These are phyloP conservation scores for Dothideomycetidae sp. DNA, from an alignment of 2,329 filamentous ascomycete genomes.

Conservation along the genomic window DNA sequence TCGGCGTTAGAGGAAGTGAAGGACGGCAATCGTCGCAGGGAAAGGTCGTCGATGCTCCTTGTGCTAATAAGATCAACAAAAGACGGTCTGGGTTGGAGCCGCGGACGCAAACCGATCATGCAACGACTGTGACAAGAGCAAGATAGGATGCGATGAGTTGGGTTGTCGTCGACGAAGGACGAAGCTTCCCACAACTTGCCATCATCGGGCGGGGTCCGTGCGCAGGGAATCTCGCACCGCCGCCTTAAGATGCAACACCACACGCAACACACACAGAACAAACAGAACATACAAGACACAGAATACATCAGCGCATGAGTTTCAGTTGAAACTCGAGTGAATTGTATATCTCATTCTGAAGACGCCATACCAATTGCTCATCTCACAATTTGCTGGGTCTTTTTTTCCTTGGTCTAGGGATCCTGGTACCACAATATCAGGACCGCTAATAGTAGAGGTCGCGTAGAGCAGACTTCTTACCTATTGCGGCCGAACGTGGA, in stretches of 20 bases:
- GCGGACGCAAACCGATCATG: slow-evolving; percentile 41
- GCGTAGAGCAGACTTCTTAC: slow-evolving; percentile 10
- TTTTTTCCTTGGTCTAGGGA: slow-evolving; percentile 3
- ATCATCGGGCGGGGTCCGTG: not conserved
- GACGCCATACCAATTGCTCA: too few species aligned
- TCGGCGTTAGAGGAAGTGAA: not conserved
- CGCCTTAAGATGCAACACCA: too few species aligned
- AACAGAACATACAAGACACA: too few species aligned
- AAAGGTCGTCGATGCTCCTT: slow-evolving; percentile 34
- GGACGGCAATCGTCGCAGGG: slow-evolving; percentile 19
- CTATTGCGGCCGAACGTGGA: slow-evolving; percentile 24
- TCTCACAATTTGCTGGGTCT: slow-evolving; percentile 5
- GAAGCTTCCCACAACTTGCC: not conserved
- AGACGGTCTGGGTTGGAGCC: slow-evolving; percentile 45
- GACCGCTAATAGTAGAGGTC: not conserved
- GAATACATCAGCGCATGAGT: too few species aligned
- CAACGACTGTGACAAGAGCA: slow-evolving; percentile 11
- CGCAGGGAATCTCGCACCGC: too few species aligned
- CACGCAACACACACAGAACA: too few species aligned
- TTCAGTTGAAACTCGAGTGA: too few species aligned
- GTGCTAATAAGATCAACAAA: slow-evolving; percentile 46
- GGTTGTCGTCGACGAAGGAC: not conserved
- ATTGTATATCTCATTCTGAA: too few species aligned
- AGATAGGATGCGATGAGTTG: slow-evolving; percentile 2
- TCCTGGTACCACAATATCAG: slow-evolving; percentile 4